A percentile compares a stretch with the other conserved stretches of the same genome.
These are phyloP conservation scores for Lolium rigidum DNA, from an alignment of 176 grass and related monocot species.

Conservation along the genomic window DNA sequence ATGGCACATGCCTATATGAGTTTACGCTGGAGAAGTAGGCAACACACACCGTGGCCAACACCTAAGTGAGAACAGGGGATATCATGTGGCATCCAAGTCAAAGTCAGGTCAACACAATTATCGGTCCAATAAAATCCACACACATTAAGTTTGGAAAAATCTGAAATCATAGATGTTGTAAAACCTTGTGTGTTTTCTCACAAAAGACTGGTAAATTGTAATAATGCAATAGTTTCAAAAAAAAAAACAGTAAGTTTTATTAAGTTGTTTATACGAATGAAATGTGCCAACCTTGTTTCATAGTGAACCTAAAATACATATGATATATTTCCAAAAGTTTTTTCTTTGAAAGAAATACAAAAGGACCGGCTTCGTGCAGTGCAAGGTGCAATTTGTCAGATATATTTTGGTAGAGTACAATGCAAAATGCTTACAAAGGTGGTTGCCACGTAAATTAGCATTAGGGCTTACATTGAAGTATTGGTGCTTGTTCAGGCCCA, in stretches of 20 bases:
- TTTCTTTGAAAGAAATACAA: background rate
- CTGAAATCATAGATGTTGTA: background rate
- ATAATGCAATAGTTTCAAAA: no score
- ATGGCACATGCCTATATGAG: background rate
- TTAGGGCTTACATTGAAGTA: background rate
- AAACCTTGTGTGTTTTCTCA: background rate
- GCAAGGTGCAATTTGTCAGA: slow-evolving; percentile 16
- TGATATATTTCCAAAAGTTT: no score
- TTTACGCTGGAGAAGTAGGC: background rate
- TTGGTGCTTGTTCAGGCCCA: background rate
- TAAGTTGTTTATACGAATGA: background rate
- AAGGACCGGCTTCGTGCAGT: background rate
- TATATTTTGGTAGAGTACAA: background rate
- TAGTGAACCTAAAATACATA: background rate
- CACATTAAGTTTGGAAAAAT: background rate
- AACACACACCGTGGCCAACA: background rate
- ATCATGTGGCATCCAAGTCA: background rate
- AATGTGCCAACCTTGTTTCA: background rate
- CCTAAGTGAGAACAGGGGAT: background rate
- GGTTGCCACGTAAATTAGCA: background rate
- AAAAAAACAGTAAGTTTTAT: background rate
- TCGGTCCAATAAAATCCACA: background rate
- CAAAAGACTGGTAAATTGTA: background rate
- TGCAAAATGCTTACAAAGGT: background rate
- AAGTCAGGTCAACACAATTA: background rate